These are phyloP conservation scores for Abortiporus biennis DNA, from an alignment of 1,284 basidiomycete species.

Conservation along the genomic window DNA sequence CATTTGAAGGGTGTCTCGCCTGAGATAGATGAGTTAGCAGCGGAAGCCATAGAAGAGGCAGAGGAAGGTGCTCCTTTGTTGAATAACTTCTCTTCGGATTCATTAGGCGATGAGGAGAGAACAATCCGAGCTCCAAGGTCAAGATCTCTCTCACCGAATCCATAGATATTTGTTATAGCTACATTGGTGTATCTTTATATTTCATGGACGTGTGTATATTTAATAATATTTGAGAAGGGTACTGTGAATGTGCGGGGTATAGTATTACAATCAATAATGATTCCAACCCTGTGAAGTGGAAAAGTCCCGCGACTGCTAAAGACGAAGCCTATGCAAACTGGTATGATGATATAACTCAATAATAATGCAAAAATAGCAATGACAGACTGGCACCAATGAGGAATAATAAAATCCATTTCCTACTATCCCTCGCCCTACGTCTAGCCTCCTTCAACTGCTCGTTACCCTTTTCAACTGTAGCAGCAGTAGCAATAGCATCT, in stretches of 20 bases:
- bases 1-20: constrained; percentile 43
- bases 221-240: constrained; percentile 2
- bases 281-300: background rate
- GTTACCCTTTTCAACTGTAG: constrained; percentile 83
- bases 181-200: background rate
- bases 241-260: constrained; percentile 1
- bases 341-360: constrained; percentile 33
- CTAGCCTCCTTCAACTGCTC: constrained; percentile 79
- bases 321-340: background rate
- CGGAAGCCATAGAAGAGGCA: constrained; percentile 56
- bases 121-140: constrained; percentile 8
- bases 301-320: background rate
- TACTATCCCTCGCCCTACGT: constrained; percentile 74
- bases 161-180: background rate
- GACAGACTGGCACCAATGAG: constrained; percentile 82
- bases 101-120: constrained; percentile 4
- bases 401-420: constrained; percentile 82
- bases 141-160: constrained; percentile 7
- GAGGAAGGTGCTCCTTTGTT: constrained; percentile 62
- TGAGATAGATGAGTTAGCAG: constrained; percentile 48
- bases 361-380: constrained; percentile 83
- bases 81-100: constrained; percentile 21
- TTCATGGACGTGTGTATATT: background rate
- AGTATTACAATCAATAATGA: constrained; percentile 2
- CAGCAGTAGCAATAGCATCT: constrained; percentile 80